phyloP scores from a whole-genome alignment of 1,284 basidiomycete genomes.

The Neolentinus lepideus region DNA sequence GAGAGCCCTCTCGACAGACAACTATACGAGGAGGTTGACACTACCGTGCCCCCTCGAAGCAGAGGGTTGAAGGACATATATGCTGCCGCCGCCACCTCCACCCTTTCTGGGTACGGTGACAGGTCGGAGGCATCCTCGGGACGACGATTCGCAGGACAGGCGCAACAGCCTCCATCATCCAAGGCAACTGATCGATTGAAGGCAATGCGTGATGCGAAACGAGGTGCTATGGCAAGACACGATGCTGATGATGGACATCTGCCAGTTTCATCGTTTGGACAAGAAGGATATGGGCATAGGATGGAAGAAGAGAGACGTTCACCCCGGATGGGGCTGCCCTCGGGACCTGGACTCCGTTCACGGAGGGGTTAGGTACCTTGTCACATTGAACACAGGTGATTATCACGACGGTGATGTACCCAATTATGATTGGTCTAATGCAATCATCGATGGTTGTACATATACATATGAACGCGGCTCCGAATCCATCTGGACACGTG shows the following conservation, averaged over 20 bases:
- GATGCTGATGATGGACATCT: not conserved
- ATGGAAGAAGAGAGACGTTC: not conserved
- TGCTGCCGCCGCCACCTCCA: slow-evolving; percentile 20
- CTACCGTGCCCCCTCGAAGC: slow-evolving; percentile 7
- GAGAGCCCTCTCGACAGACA: slow-evolving; percentile 4
- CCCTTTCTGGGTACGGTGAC: slow-evolving; percentile 4
- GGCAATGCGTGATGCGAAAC: slow-evolving; percentile 47
- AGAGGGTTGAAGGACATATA: slow-evolving; percentile 31
- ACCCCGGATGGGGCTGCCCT: slow-evolving; percentile 20
- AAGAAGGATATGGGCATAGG: not conserved
- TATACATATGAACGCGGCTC: not conserved
- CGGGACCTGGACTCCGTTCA: slow-evolving; percentile 14
- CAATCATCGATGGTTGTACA: not conserved
- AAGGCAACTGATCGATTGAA: slow-evolving; percentile 42
- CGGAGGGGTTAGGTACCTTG: not conserved
- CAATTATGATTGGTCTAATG: too few relatives aligned
- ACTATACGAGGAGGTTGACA: slow-evolving; percentile 6
- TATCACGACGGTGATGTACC: not conserved
- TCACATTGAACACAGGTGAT: not conserved
- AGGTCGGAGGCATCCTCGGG: slow-evolving; percentile 4
- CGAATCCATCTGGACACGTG: not conserved
- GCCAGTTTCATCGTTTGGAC: not conserved
- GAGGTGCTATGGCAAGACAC: slow-evolving; percentile 16
- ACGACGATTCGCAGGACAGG: slow-evolving; percentile 10
- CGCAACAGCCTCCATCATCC: slow-evolving; percentile 19